Percentiles rank a stretch among this genome's conserved stretches.
Evolutionary conservation across 345 rosid genomes (phyloP).

Genomic region (Trapa incisa): DNA sequence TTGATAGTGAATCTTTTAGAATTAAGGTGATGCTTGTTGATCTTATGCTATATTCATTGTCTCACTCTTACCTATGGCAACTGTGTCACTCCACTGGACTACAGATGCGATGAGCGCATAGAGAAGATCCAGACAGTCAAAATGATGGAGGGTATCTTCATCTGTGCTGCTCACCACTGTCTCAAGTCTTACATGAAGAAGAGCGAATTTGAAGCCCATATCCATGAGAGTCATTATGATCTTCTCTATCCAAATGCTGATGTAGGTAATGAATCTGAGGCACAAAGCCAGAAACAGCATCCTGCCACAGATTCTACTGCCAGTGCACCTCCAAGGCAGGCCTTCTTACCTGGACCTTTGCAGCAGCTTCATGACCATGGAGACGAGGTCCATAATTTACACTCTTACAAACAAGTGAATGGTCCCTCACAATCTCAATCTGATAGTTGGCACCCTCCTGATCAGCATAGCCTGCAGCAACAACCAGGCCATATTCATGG

Average conservation of each 20-base stretch:
- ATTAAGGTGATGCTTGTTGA: background rate
- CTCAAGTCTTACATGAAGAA: slow-evolving; percentile 81
- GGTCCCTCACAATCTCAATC: slow-evolving; percentile 26
- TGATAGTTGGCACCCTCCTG: slow-evolving; percentile 43
- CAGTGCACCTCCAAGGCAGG: slow-evolving; percentile 50
- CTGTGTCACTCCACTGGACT: background rate
- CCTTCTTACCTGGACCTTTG: slow-evolving; percentile 39
- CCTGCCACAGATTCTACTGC: slow-evolving; percentile 54
- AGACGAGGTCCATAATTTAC: slow-evolving; percentile 40
- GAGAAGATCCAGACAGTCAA: slow-evolving; percentile 93
- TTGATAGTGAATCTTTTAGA: background rate
- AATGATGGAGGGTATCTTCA: slow-evolving; percentile 92
- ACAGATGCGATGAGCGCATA: slow-evolving; percentile 90
- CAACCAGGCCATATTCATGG: slow-evolving; percentile 41
- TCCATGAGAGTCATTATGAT: slow-evolving; percentile 47
- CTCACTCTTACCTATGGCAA: background rate
- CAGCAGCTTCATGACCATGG: slow-evolving; percentile 51
- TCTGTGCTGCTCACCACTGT: slow-evolving; percentile 99
- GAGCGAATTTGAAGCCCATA: slow-evolving; percentile 68
- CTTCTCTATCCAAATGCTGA: slow-evolving; percentile 55
- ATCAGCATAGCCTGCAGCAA: slow-evolving; percentile 28
- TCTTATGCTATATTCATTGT: background rate
- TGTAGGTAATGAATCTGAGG: slow-evolving; percentile 61
- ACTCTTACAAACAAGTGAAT: slow-evolving; percentile 40
- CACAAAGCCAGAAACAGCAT: slow-evolving; percentile 55